phyloP scores from a whole-genome alignment of 2,329 filamentous ascomycete genomes.

The Arthrobotrys conoides region DNA sequence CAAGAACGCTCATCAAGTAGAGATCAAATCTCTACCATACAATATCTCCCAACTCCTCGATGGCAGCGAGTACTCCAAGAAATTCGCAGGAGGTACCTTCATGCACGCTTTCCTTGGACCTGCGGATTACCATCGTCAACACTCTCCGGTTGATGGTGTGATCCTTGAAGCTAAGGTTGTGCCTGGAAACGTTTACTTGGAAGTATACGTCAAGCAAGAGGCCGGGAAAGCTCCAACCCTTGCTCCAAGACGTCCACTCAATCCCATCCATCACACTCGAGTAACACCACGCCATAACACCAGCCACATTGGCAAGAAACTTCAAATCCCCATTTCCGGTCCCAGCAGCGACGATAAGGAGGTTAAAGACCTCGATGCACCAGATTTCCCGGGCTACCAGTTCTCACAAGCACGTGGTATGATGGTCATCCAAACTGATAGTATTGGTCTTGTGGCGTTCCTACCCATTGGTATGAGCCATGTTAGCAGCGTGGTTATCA shows the following conservation, averaged over 20 bases:
- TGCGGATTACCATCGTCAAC: slow-evolving; percentile 68
- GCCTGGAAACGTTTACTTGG: slow-evolving; percentile 66
- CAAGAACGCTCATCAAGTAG: slow-evolving; percentile 64
- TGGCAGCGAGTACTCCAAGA: slow-evolving; percentile 65
- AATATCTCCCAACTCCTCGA: slow-evolving; percentile 66
- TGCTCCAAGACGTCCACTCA: slow-evolving; percentile 40
- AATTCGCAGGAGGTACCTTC: slow-evolving; percentile 68
- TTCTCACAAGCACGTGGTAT: slow-evolving; percentile 67
- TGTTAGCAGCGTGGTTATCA: slow-evolving; percentile 68
- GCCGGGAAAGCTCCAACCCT: slow-evolving; percentile 28
- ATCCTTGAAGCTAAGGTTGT: slow-evolving; percentile 67
- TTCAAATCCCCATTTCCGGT: neutral
- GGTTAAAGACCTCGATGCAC: slow-evolving; percentile 63
- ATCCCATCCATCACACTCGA: slow-evolving; percentile 33
- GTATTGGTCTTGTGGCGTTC: slow-evolving; percentile 67
- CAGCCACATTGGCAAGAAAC: slow-evolving; percentile 4
- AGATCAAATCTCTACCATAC: slow-evolving; percentile 67
- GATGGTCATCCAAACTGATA: slow-evolving; percentile 67
- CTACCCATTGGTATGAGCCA: slow-evolving; percentile 69
- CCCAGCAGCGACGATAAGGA: neutral
- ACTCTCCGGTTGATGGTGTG: slow-evolving; percentile 67
- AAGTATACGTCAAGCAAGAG: slow-evolving; percentile 64
- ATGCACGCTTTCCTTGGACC: slow-evolving; percentile 68
- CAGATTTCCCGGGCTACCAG: slow-evolving; percentile 67
- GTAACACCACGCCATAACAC: neutral